Evolutionary conservation across 257 asterid genomes (phyloP), one percentile per base, ranked within the genome.

Genomic region (Ligustrum vulgare): DNA sequence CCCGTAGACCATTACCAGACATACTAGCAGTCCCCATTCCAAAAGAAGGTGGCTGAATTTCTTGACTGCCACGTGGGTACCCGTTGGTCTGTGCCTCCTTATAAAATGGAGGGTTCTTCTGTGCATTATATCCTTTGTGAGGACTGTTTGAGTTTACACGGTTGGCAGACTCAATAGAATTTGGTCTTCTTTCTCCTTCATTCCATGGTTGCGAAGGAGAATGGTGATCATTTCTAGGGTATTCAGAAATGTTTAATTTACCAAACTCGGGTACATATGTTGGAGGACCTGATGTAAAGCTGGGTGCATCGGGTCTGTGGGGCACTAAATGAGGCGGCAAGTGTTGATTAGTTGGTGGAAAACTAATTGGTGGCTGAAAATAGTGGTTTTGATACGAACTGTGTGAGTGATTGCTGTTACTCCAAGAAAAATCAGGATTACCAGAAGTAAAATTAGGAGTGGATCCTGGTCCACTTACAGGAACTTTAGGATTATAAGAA

Each of bases 121-220:
- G 88, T 70, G 70, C 84, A 76, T 80, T 84, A 72, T 81, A 75
- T 67, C 93, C 87, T 81, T 83, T 88, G 79, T 83, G 89, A 5
- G 87, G 82, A 73, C 82, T 80, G 45, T 80, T 80, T 45, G 56
- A 60, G 75, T 78, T 82, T 70, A 71, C 31, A 16, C 77, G 81
- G 79, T 77, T 88, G 77, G 80, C 71, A 71, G 92, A 73, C 66
- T 85, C 91, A 13, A 45, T 66, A 79, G 87, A 80, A 80, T 86
- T 72, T 84, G 74, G 94, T 83, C 92, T 90, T 54, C 65, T 82
- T 81, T 88, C 96, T 75, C 90, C 89, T 75, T 78, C 84, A 45
- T 75, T 86, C 80, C 83, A 8, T 5, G 80, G 70, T 43, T 75
- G 82, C 75, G 70, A 58, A 78, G 67, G 76, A 62, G 74, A 81